Conservation (phyloP, 495 filamentous ascomycete genomes). For the Talaromyces proteolyticus region DNA sequence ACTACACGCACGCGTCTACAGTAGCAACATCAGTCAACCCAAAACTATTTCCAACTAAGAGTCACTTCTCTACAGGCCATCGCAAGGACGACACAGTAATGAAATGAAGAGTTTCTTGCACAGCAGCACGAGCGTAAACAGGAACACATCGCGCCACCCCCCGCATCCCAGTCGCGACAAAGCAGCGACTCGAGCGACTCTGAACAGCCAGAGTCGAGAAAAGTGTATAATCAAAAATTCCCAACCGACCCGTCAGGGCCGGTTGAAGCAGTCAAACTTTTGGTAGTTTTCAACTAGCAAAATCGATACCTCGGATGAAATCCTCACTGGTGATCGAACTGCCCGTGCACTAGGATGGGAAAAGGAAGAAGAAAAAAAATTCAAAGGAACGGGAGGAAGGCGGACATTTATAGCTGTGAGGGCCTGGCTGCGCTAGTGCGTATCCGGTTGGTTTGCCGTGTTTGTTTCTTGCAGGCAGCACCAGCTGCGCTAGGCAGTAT, state of each 20-base stretch:
- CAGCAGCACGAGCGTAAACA: slow-evolving; percentile 1
- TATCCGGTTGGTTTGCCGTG: background rate
- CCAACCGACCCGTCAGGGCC: slow-evolving; percentile 39
- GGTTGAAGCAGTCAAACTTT: slow-evolving; percentile 40
- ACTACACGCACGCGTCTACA: background rate
- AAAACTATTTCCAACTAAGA: no score
- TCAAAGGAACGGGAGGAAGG: slow-evolving; percentile 9
- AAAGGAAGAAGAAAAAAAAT: slow-evolving; percentile 28
- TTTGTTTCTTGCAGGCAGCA: background rate
- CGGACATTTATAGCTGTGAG: slow-evolving; percentile 17
- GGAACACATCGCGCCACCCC: slow-evolving; percentile 1
- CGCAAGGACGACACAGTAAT: slow-evolving; percentile 34
- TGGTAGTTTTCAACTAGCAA: slow-evolving; percentile 57
- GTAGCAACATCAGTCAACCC: no score
- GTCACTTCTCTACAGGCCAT: slow-evolving; percentile 43
- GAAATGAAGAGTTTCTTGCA: slow-evolving; percentile 34
- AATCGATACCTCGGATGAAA: slow-evolving; percentile 51
- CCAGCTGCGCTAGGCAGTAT: no score
- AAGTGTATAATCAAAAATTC: slow-evolving; percentile 41
- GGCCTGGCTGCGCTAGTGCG: slow-evolving; percentile 16
- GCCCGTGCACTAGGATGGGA: slow-evolving; percentile 49
- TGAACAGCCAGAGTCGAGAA: slow-evolving; percentile 8
- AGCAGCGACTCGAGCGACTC: no score
- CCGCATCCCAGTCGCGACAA: no score
- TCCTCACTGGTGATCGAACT: slow-evolving; percentile 54